A percentile compares a stretch with the other conserved stretches of the same genome.
These are phyloP conservation scores for Colletotrichum tamarilloi DNA, from an alignment of 2,329 filamentous ascomycete genomes.

Conservation along the genomic window DNA sequence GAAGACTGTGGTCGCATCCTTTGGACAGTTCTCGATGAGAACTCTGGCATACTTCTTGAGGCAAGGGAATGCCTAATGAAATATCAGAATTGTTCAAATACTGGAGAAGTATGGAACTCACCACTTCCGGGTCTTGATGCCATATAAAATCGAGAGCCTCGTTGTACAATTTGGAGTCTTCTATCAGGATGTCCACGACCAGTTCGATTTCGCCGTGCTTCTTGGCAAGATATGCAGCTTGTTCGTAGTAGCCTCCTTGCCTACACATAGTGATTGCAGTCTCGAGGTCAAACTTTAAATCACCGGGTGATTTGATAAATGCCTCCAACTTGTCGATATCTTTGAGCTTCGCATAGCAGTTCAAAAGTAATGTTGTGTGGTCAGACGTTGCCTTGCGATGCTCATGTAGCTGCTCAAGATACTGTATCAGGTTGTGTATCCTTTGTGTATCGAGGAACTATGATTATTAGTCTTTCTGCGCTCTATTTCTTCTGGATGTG, in stretches of 20 bases:
- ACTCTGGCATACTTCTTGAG: slow-evolving; percentile 96
- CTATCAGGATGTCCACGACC: slow-evolving; percentile 94
- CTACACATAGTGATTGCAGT: slow-evolving; percentile 98
- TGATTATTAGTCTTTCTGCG: slow-evolving; percentile 40
- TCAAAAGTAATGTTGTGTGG: slow-evolving; percentile 92
- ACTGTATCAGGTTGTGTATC: slow-evolving; percentile 97
- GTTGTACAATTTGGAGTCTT: slow-evolving; percentile 90
- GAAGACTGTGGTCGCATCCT: slow-evolving; percentile 86
- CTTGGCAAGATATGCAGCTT: slow-evolving; percentile 93
- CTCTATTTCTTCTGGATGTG: neutral
- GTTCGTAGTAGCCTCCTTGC: slow-evolving; percentile 95
- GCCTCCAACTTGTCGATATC: slow-evolving; percentile 96
- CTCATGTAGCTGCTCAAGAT: slow-evolving; percentile 95
- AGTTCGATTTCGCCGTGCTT: slow-evolving; percentile 94
- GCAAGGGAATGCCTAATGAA: slow-evolving; percentile 78
- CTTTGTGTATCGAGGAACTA: slow-evolving; percentile 95
- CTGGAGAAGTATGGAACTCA: slow-evolving; percentile 53
- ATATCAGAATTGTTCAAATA: slow-evolving; percentile 43
- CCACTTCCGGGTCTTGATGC: slow-evolving; percentile 81
- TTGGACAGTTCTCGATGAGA: slow-evolving; percentile 85
- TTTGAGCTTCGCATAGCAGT: slow-evolving; percentile 98
- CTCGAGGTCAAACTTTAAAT: slow-evolving; percentile 95
- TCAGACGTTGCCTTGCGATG: slow-evolving; percentile 93
- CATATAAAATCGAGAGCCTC: slow-evolving; percentile 94
- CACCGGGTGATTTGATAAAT: slow-evolving; percentile 95